These are phyloP conservation scores for Cryphonectria naterciae DNA, from an alignment of 2,329 filamentous ascomycete species.

Conservation along the genomic window DNA sequence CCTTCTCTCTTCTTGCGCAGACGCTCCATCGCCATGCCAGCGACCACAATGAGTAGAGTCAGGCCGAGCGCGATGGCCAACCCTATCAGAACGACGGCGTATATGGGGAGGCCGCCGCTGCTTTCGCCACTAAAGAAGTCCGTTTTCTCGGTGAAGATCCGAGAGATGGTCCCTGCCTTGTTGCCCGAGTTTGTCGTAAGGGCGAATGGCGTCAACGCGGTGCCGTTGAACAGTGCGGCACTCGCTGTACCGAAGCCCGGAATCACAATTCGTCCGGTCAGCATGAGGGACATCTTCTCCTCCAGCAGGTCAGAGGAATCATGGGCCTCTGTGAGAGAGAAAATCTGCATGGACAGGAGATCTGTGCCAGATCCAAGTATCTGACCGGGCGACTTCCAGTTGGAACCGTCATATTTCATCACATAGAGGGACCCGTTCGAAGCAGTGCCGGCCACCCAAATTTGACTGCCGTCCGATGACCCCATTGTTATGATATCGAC, in stretches of 20 bases:
- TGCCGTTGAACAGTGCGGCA: constrained; percentile 87
- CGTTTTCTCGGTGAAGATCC: constrained; percentile 81
- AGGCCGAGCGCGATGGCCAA: constrained; percentile 78
- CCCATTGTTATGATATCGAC: constrained; percentile 77
- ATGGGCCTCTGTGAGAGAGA: constrained; percentile 73
- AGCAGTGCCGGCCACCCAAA: constrained; percentile 81
- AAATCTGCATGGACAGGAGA: constrained; percentile 81
- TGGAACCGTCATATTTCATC: constrained; percentile 77
- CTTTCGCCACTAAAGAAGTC: constrained; percentile 69
- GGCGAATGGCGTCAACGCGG: constrained; percentile 75
- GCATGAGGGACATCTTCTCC: constrained; percentile 71
- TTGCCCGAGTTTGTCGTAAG: constrained; percentile 72
- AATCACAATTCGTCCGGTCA: constrained; percentile 82
- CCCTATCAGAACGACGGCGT: constrained; percentile 71
- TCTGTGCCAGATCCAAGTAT: constrained; percentile 67
- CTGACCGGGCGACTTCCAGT: constrained; percentile 69
- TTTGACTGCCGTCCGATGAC: constrained; percentile 69
- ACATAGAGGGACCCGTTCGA: constrained; percentile 73
- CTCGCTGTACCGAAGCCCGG: constrained; percentile 79
- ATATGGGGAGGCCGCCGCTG: constrained; percentile 23
- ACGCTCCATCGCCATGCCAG: constrained; percentile 75
- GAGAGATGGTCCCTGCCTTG: constrained; percentile 73
- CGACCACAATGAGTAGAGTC: constrained; percentile 76
- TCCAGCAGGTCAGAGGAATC: constrained; percentile 65
- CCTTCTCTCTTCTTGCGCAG: constrained; percentile 77